phyloP scores from a whole-genome alignment of 2,329 filamentous ascomycete genomes.

The Cladosporium velox region DNA sequence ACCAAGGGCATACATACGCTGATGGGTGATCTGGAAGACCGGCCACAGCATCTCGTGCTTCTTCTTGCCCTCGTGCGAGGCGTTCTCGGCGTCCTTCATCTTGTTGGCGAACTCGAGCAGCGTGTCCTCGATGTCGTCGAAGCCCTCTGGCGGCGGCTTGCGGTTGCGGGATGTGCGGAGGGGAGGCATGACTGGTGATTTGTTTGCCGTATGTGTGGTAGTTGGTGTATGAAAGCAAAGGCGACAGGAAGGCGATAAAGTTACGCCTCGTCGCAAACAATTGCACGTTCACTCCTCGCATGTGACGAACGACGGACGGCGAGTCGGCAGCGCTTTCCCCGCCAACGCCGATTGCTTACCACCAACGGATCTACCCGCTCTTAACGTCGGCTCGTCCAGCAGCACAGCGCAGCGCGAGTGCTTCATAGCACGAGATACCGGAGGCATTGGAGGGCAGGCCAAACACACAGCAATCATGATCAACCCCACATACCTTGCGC shows the following conservation, averaged over 20 bases:
- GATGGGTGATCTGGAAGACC: constrained; percentile 95
- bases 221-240: background rate
- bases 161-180: constrained; percentile 73
- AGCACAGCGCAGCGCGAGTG: constrained; percentile 2
- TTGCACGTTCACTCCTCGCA: constrained; percentile 4
- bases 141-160: constrained; percentile 82
- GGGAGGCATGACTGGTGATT: constrained; percentile 63
- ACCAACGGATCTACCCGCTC: constrained; percentile 8
- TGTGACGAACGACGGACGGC: constrained; percentile 12
- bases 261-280: constrained; percentile 10
- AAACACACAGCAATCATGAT: constrained; percentile 57
- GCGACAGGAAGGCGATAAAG: background rate
- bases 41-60: constrained; percentile 95
- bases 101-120: constrained; percentile 84
- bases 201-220: background rate
- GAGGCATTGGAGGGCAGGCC: constrained; percentile 20
- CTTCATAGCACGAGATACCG: constrained; percentile 10
- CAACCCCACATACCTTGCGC: constrained; percentile 85
- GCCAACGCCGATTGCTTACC: constrained; percentile 7
- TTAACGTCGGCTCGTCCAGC: constrained; percentile 12
- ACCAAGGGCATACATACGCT: constrained; percentile 59
- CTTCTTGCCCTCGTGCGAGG: constrained; percentile 74
- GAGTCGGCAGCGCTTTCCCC: constrained; percentile 6
- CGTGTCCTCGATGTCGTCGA: constrained; percentile 84
- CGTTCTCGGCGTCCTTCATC: constrained; percentile 94